Conservation (phyloP, 148 eudicot genomes). For the Nyssa sinensis region DNA sequence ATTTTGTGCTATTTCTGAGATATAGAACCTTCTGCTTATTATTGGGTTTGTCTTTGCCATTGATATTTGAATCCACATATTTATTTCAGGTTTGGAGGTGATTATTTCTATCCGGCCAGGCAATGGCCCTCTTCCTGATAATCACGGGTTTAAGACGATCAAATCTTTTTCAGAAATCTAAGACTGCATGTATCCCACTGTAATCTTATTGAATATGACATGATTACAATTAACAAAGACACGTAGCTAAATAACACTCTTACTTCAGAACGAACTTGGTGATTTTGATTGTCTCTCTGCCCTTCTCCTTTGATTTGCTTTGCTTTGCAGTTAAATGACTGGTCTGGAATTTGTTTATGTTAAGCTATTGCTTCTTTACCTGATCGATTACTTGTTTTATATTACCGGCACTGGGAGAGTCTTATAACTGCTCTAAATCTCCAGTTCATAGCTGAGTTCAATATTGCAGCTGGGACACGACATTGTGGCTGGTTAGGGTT, state of each 20-base stretch:
- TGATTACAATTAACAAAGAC: not conserved
- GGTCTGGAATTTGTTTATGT: not conserved
- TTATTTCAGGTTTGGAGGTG: slow-evolving; percentile 70
- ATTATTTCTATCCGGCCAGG: slow-evolving; percentile 83
- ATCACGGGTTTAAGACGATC: slow-evolving; percentile 74
- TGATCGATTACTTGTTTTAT: not conserved
- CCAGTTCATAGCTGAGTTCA: not conserved
- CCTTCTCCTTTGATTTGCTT: not conserved
- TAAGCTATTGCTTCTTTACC: slow-evolving; percentile 6
- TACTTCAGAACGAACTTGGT: not conserved
- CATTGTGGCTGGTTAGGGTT: too few relatives aligned
- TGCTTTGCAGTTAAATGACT: not conserved
- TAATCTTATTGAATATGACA: not conserved
- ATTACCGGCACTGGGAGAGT: not conserved
- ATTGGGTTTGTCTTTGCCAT: not conserved
- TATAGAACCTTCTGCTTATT: not conserved
- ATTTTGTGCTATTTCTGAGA: not conserved
- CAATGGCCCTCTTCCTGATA: slow-evolving; percentile 80
- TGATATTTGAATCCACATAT: not conserved
- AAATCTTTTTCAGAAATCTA: slow-evolving; percentile 73
- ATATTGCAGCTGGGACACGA: too few relatives aligned
- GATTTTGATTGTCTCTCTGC: not conserved
- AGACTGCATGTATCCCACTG: slow-evolving; percentile 5
- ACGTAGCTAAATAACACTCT: not conserved
- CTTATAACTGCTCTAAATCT: not conserved